Evolutionary conservation across 2,329 filamentous ascomycete genomes (phyloP).

Genomic region (Phialocephala subalpina): DNA sequence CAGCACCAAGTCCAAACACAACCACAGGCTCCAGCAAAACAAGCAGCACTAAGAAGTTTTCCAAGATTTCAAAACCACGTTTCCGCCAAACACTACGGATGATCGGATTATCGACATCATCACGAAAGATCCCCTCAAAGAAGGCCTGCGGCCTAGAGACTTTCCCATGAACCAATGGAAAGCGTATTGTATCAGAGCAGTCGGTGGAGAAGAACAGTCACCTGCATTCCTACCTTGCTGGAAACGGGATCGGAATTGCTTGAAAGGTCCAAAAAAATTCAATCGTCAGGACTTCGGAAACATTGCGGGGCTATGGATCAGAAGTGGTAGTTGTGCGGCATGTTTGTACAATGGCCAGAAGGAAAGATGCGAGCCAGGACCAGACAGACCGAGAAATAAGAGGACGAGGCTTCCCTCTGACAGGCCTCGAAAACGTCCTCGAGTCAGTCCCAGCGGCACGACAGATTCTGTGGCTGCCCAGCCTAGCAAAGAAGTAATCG

Average conservation of each 20-base stretch:
- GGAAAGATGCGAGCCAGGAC: not conserved
- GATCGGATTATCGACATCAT: not conserved
- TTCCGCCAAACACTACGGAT: not conserved
- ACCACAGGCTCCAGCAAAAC: too few relatives aligned
- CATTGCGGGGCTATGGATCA: not conserved
- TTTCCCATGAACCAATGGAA: not conserved
- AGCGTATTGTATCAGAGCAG: not conserved
- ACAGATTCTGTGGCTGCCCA: too few relatives aligned
- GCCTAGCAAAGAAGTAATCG: too few relatives aligned
- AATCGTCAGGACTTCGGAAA: not conserved
- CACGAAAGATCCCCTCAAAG: not conserved
- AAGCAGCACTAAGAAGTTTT: not conserved
- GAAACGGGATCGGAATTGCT: not conserved
- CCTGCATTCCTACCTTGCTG: not conserved
- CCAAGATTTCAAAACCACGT: not conserved
- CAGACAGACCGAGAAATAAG: not conserved
- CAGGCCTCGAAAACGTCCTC: too few relatives aligned
- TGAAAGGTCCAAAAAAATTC: not conserved
- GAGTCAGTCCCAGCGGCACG: too few relatives aligned
- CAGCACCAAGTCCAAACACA: too few relatives aligned
- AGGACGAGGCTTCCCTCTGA: not conserved
- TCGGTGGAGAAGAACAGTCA: not conserved
- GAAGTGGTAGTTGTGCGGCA: not conserved
- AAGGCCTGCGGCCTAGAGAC: not conserved
- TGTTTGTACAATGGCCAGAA: not conserved